These are phyloP conservation scores for Ascocoryne sarcoides DNA, from an alignment of 2,329 filamentous ascomycete species.

Conservation along the genomic window DNA sequence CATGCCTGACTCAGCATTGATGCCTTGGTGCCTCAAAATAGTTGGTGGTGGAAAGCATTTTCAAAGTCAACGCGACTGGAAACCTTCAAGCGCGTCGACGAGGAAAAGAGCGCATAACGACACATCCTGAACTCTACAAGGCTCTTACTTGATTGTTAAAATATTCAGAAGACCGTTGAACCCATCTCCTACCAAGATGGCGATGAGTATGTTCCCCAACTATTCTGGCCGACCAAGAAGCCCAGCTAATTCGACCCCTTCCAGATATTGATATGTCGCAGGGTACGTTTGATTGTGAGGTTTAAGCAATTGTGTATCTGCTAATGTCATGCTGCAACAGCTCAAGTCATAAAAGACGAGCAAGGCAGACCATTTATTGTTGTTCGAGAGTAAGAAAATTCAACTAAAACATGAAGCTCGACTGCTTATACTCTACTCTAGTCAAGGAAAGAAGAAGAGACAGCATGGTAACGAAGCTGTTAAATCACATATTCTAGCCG, in stretches of 20 bases:
- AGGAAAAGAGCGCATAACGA: neutral
- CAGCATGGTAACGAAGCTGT: conserved; percentile 95
- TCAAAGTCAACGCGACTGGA: neutral
- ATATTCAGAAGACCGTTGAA: neutral
- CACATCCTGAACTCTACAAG: neutral
- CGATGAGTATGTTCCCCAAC: conserved; percentile 43
- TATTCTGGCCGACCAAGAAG: conserved; percentile 19
- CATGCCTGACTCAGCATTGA: neutral
- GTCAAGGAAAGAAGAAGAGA: conserved; percentile 95
- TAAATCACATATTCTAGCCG: conserved; percentile 96
- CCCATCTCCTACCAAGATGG: conserved; percentile 37
- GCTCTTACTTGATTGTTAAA: neutral
- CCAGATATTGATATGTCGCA: conserved; percentile 76
- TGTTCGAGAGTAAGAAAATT: conserved; percentile 75
- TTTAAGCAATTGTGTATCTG: neutral
- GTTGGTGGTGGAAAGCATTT: too few relatives aligned
- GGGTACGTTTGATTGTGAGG: conserved; percentile 45
- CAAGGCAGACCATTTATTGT: conserved; percentile 96
- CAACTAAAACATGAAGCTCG: conserved; percentile 10
- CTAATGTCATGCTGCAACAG: conserved; percentile 33
- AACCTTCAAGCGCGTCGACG: neutral
- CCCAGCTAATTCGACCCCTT: conserved; percentile 19
- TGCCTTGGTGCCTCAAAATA: neutral
- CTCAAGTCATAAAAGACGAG: conserved; percentile 87
- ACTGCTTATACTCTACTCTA: conserved; percentile 30